Conservation (phyloP, 2,329 filamentous ascomycete genomes). For the Fusarium abutilonis region DNA sequence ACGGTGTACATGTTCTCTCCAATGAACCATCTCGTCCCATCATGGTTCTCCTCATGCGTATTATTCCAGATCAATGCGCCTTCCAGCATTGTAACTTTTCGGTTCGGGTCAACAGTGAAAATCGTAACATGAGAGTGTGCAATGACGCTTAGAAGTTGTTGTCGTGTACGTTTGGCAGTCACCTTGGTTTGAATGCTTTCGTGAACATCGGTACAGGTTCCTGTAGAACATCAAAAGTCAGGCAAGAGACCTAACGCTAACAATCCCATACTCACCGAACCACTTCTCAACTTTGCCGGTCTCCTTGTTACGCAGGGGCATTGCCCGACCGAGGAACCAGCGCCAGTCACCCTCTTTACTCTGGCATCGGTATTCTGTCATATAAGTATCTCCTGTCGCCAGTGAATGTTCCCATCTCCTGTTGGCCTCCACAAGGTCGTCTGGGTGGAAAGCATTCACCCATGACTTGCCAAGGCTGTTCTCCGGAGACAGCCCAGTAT, state of each 20-base stretch:
- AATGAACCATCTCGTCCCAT: constrained; percentile 60
- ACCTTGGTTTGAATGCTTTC: constrained; percentile 76
- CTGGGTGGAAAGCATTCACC: constrained; percentile 73
- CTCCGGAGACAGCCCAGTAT: constrained; percentile 73
- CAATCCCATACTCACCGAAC: constrained; percentile 65
- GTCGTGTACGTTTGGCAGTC: constrained; percentile 71
- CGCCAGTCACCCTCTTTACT: constrained; percentile 75
- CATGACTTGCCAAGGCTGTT: constrained; percentile 71
- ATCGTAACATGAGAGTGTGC: constrained; percentile 79
- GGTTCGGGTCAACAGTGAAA: constrained; percentile 73
- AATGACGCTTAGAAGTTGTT: constrained; percentile 77
- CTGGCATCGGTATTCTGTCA: constrained; percentile 75
- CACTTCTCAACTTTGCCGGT: constrained; percentile 78
- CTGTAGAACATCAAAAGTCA: constrained; percentile 36
- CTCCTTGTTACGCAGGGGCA: constrained; percentile 72
- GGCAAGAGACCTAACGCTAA: background rate
- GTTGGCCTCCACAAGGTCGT: constrained; percentile 68
- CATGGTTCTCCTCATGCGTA: constrained; percentile 52
- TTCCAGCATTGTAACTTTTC: constrained; percentile 74
- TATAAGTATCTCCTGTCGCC: constrained; percentile 73
- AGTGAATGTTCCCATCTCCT: constrained; percentile 71
- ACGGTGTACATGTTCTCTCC: constrained; percentile 72
- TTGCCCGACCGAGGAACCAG: constrained; percentile 80
- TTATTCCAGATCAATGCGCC: constrained; percentile 69
- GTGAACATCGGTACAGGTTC: constrained; percentile 81